These are phyloP conservation scores for Knoxia roxburghii DNA, from an alignment of 257 asterid species.

Conservation along the genomic window DNA sequence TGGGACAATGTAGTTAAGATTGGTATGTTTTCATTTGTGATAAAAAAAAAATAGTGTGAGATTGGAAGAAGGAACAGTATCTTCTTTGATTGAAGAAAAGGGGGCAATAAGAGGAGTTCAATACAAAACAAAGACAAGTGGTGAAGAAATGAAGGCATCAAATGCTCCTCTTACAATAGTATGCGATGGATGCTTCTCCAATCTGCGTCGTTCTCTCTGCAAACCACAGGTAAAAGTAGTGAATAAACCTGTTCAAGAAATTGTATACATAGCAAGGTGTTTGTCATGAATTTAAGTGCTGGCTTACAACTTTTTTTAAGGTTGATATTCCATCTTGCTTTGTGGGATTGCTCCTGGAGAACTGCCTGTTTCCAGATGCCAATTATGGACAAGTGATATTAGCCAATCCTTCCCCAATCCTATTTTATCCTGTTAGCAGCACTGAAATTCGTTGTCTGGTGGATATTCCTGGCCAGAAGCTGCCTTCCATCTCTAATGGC, in stretches of 20 bases:
- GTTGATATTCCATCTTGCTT: conserved; percentile 46
- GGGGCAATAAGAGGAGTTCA: conserved; percentile 41
- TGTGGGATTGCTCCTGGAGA: conserved; percentile 44
- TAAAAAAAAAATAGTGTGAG: too few relatives aligned
- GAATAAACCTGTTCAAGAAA: not conserved
- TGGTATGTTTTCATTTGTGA: too few relatives aligned
- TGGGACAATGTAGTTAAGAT: too few relatives aligned
- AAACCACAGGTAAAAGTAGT: conserved; percentile 32
- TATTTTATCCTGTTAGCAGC: conserved; percentile 48
- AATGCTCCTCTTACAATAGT: conserved; percentile 48
- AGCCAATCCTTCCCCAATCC: conserved; percentile 48
- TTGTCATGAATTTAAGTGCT: too few relatives aligned
- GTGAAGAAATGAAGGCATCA: conserved; percentile 32
- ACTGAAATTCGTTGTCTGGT: conserved; percentile 47
- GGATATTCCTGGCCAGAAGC: conserved; percentile 50
- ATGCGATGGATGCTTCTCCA: conserved; percentile 56
- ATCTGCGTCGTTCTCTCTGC: conserved; percentile 48
- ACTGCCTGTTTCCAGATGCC: conserved; percentile 39
- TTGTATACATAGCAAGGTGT: too few relatives aligned
- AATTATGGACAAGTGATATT: conserved; percentile 50
- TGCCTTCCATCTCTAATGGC: conserved; percentile 51
- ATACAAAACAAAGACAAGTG: conserved; percentile 34
- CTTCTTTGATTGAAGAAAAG: conserved; percentile 45
- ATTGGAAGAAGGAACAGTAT: conserved; percentile 49
- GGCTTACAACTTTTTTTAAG: conserved; percentile 17